Evolutionary conservation across 2,329 filamentous ascomycete species (phyloP).

Genomic region (Aspergillus sp.): DNA sequence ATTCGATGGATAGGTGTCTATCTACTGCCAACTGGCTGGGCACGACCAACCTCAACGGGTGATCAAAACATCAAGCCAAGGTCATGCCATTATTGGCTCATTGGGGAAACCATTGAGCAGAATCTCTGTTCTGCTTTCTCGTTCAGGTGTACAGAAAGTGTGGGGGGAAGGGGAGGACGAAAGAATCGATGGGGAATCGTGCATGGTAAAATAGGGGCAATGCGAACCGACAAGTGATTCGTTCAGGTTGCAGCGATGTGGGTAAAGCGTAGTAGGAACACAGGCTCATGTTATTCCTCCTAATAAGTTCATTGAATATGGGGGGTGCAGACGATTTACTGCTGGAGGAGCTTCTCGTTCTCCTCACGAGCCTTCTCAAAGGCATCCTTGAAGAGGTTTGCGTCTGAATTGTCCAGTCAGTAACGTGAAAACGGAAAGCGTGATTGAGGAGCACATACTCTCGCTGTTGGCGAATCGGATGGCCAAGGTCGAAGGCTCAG

Average conservation of each 20-base stretch:
- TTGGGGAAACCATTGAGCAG: constrained; percentile 21
- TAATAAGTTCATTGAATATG: constrained; percentile 5
- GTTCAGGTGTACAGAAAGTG: constrained; percentile 23
- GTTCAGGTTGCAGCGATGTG: constrained; percentile 17
- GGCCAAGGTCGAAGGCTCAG: constrained; percentile 92
- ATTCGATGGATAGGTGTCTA: constrained; percentile 39
- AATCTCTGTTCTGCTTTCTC: constrained; percentile 35
- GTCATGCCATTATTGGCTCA: constrained; percentile 21
- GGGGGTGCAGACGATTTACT: constrained; percentile 31
- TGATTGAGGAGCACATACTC: constrained; percentile 64
- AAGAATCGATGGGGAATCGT: constrained; percentile 14
- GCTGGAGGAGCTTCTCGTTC: constrained; percentile 83
- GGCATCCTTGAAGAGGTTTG: constrained; percentile 95
- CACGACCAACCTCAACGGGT: constrained; percentile 24
- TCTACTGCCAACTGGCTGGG: constrained; percentile 37
- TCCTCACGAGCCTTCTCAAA: constrained; percentile 97
- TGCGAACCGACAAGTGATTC: constrained; percentile 14
- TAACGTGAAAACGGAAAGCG: neutral
- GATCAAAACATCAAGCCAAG: constrained; percentile 12
- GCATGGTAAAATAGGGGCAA: constrained; percentile 12
- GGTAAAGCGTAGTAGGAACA: constrained; percentile 13
- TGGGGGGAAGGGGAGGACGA: constrained; percentile 16
- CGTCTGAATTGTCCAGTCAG: constrained; percentile 62
- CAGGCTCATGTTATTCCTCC: constrained; percentile 21
- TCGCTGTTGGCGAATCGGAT: constrained; percentile 98